Base-by-base conservation (phyloP, 352 stramenopile species). In the Globisporangium lucens region DNA sequence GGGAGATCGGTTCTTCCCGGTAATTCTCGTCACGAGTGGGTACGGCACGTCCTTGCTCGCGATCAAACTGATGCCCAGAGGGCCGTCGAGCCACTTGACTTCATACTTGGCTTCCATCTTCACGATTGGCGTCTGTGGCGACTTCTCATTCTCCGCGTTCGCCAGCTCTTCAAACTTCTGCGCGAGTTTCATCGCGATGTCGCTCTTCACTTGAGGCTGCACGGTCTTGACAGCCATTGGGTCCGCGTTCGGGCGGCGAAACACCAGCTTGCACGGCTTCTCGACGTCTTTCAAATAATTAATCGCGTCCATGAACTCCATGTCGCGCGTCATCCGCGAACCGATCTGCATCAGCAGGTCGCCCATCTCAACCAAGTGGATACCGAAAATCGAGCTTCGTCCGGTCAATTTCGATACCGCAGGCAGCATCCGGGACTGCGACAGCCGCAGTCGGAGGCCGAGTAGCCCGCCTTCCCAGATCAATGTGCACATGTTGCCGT, bases 21-120 rank as follows among this genome's bases (percentile, higher is more conserved):
- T 96, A 64, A 96, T 94, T 17, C 88, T 80, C 70, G 88, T 96
- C 46, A 96, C 88, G 12, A 94, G 78, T 35, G 88, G 88, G 56
- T 93, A 96, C 69, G 86, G 83, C 24, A 91, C 86, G 67, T 96
- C 88, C 49, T 94, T 94, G 67, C 85, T 96, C 10, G 88, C 88
- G 59, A 96, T 94, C 8, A 96, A 64, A 83, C 86, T 94, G 70
- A 96, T 94, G 5, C 88, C 88, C 0, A 96, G 76, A 38, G 88
- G 88, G 5, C 88, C 88, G 55, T 96, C 88, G 51, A 93, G 76
- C 88, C 88, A 96, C 60, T 94, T 92, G 66, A 96, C 87, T 57
- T 94, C 84, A 70, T 94, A 96, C 65, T 92, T 94, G 46, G 87
- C 78, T 4, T 94, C 85, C 33, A 96, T 60, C 47, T 93, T 90